A percentile compares a stretch with the other conserved stretches of the same genome.
Conservation (phyloP, 2,329 filamentous ascomycete genomes). For the Phialemonium atrogriseum region DNA sequence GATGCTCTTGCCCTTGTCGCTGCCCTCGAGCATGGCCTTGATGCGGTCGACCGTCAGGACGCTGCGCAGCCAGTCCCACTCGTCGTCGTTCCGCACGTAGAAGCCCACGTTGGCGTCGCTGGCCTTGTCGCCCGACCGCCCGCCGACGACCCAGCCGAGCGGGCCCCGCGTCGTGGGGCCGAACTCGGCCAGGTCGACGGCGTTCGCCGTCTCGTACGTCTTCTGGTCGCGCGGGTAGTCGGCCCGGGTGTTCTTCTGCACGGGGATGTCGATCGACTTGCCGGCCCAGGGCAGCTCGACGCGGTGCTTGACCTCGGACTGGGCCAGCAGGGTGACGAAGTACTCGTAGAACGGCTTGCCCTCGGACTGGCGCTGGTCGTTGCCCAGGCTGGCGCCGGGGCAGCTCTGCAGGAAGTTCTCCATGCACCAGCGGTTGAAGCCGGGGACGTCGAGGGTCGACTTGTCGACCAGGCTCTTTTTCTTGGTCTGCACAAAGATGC, state of each 20-base stretch:
- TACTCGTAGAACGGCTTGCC: constrained; percentile 18
- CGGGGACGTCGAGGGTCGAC: constrained; percentile 8
- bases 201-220: constrained; percentile 6
- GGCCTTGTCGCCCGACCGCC: constrained; percentile 28
- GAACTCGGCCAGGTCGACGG: constrained; percentile 7
- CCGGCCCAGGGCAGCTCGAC: constrained; percentile 13
- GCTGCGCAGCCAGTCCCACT: constrained; percentile 34
- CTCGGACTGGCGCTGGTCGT: constrained; percentile 16
- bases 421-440: constrained; percentile 16
- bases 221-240: constrained; percentile 4
- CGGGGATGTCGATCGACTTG: constrained; percentile 13
- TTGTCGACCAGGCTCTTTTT: constrained; percentile 16
- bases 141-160: constrained; percentile 7
- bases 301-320: constrained; percentile 15
- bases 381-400: constrained; percentile 15
- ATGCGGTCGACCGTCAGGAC: constrained; percentile 29
- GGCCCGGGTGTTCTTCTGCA: constrained; percentile 11
- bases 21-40: constrained; percentile 24
- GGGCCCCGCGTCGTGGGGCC: constrained; percentile 11
- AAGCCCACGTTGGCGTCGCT: constrained; percentile 35
- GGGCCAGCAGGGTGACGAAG: constrained; percentile 15
- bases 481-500: constrained; percentile 29
- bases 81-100: constrained; percentile 31
- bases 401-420: constrained; percentile 15
- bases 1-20: constrained; percentile 25